These are phyloP conservation scores for Dissophora globulifera DNA, from an alignment of 192 early-diverging fungal species.

Conservation along the genomic window DNA sequence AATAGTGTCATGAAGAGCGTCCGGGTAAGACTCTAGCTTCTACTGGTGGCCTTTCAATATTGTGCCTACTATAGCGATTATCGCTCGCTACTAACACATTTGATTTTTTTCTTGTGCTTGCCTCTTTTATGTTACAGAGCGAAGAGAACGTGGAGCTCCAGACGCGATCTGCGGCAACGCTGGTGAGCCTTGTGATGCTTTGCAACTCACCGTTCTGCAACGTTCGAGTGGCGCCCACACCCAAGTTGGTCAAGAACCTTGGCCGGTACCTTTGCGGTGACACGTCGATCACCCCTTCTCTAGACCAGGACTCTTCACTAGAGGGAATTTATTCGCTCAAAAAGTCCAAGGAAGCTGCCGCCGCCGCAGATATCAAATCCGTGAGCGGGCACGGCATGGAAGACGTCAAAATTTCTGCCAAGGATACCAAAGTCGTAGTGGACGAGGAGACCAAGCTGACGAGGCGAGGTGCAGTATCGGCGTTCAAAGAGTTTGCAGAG, in stretches of 20 bases:
- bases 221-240: slow-evolving; percentile 65
- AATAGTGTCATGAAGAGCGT: slow-evolving; percentile 89
- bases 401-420: slow-evolving; percentile 35
- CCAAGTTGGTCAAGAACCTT: slow-evolving; percentile 92
- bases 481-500: slow-evolving; percentile 69
- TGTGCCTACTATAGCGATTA: no score
- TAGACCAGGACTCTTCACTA: slow-evolving; percentile 57
- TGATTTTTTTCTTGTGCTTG: background rate
- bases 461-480: slow-evolving; percentile 73
- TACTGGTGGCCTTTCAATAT: no score
- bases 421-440: slow-evolving; percentile 51
- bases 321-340: slow-evolving; percentile 64
- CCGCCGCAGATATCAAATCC: slow-evolving; percentile 22
- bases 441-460: slow-evolving; percentile 67
- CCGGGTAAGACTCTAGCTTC: slow-evolving; percentile 67
- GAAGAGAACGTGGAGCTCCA: slow-evolving; percentile 72
- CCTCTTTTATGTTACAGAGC: slow-evolving; percentile 41
- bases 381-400: slow-evolving; percentile 53
- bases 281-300: slow-evolving; percentile 72
- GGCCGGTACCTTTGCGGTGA: slow-evolving; percentile 88
- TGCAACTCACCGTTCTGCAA: slow-evolving; percentile 58
- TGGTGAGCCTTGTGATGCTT: slow-evolving; percentile 61
- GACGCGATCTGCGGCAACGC: slow-evolving; percentile 61
- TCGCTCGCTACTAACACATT: no score
- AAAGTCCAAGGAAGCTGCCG: slow-evolving; percentile 55